Conservation (phyloP, 768 basidiomycete genomes). For the Russula lepida region DNA sequence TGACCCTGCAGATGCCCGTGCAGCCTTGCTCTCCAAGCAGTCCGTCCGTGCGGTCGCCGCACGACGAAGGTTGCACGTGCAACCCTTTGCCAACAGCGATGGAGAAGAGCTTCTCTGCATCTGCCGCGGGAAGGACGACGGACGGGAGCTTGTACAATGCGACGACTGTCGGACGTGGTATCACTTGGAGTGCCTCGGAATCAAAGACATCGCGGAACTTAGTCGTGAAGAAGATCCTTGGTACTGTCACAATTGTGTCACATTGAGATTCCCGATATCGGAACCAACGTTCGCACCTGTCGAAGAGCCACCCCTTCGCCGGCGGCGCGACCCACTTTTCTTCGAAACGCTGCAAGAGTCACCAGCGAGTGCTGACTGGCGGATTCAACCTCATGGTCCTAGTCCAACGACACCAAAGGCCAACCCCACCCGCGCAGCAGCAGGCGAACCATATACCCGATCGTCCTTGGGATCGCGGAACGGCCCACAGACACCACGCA, state of each 20-base stretch:
- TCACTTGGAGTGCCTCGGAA: conserved; percentile 73
- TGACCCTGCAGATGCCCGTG: conserved; percentile 71
- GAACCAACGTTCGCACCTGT: conserved; percentile 69
- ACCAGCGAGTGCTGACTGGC: conserved; percentile 32
- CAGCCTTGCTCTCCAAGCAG: conserved; percentile 63
- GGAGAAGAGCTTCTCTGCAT: conserved; percentile 53
- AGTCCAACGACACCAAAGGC: conserved; percentile 41
- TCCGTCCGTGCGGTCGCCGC: conserved; percentile 54
- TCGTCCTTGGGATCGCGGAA: conserved; percentile 39
- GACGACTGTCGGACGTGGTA: conserved; percentile 77
- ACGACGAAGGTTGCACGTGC: conserved; percentile 34
- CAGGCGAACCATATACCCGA: conserved; percentile 25
- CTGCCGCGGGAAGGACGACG: conserved; percentile 60
- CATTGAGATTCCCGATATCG: conserved; percentile 25
- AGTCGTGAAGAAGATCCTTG: conserved; percentile 74
- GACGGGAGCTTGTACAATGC: conserved; percentile 72
- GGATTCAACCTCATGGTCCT: conserved; percentile 36
- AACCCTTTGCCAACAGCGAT: conserved; percentile 31
- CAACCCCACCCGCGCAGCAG: conserved; percentile 5
- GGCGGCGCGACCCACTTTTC: conserved; percentile 48
- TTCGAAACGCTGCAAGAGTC: conserved; percentile 48
- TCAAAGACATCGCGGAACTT: conserved; percentile 51
- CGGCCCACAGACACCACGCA: conserved; percentile 41
- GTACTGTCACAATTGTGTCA: conserved; percentile 57
- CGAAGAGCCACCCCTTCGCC: conserved; percentile 38